Evolutionary conservation across 805 yeast genomes (phyloP).

Genomic region (Metschnikowia drakensbergensis): DNA sequence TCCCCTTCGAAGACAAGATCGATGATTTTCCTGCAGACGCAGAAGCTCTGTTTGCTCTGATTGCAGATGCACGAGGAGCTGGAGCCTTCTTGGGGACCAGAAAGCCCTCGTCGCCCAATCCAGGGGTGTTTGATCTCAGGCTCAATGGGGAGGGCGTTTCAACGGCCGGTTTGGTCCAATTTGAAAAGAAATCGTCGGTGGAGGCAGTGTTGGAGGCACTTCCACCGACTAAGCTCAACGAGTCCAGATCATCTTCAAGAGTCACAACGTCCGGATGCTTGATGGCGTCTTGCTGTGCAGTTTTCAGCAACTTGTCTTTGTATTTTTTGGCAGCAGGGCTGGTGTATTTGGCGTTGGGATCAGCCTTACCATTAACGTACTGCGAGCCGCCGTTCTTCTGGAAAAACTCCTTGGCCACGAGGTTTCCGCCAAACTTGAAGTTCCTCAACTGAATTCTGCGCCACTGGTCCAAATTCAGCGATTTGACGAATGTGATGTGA

Average conservation of each 20-base stretch:
- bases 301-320: slow-evolving; percentile 71
- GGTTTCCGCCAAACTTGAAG: slow-evolving; percentile 93
- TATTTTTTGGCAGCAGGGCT: slow-evolving; percentile 76
- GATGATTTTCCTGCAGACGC: slow-evolving; percentile 26
- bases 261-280: slow-evolving; percentile 72
- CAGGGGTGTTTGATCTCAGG: slow-evolving; percentile 45
- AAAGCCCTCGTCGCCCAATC: slow-evolving; percentile 32
- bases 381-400: slow-evolving; percentile 81
- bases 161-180: slow-evolving; percentile 79
- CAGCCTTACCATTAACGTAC: slow-evolving; percentile 50
- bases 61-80: slow-evolving; percentile 25
- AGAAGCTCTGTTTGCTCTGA: slow-evolving; percentile 26
- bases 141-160: slow-evolving; percentile 50
- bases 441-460: slow-evolving; percentile 82
- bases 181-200: slow-evolving; percentile 84
- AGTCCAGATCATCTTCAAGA: slow-evolving; percentile 83
- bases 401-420: slow-evolving; percentile 77
- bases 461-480: slow-evolving; percentile 93
- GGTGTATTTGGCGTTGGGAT: slow-evolving; percentile 75
- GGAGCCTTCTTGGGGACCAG: slow-evolving; percentile 11
- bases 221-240: slow-evolving; percentile 27
- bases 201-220: slow-evolving; percentile 40
- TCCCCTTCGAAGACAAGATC: slow-evolving; percentile 47
- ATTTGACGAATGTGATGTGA: slow-evolving; percentile 91
- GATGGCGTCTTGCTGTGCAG: slow-evolving; percentile 60